Evolutionary conservation across 768 basidiomycete species (phyloP).

Genomic region (Lyophyllum semitale): DNA sequence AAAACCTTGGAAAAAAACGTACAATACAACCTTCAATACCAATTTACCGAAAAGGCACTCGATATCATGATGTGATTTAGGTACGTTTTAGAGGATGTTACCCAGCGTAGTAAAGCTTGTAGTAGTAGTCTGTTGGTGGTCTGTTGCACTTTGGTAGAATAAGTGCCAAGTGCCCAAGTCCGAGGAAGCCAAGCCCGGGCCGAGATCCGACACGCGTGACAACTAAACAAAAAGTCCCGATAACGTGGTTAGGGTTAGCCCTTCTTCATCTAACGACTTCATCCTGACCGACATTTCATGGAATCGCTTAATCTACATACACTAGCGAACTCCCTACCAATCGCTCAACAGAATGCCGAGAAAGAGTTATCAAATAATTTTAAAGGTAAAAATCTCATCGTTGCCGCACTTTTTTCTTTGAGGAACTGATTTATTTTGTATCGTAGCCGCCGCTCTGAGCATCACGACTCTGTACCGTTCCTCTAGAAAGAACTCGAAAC

Average conservation of each 20-base stretch:
- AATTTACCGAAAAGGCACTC: no score
- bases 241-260: slow-evolving; percentile 10
- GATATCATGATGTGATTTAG: no score
- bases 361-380: slow-evolving; percentile 82
- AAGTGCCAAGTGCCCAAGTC: no score
- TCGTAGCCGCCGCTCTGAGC: slow-evolving; percentile 78
- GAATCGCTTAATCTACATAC: slow-evolving; percentile 81
- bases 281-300: slow-evolving; percentile 53
- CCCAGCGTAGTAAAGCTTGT: no score
- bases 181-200: neutral
- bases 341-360: slow-evolving; percentile 75
- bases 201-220: neutral
- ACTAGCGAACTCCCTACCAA: slow-evolving; percentile 74
- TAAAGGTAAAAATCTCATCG: slow-evolving; percentile 50
- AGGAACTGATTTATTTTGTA: slow-evolving; percentile 14
- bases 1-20: no score
- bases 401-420: slow-evolving; percentile 18
- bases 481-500: slow-evolving; percentile 73
- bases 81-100: no score
- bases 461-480: slow-evolving; percentile 86
- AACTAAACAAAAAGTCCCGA: neutral
- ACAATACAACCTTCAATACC: no score
- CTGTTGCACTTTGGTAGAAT: no score
- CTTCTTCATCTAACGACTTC: slow-evolving; percentile 12
- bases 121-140: no score